phyloP scores from a whole-genome alignment of 2,329 filamentous ascomycete species.

The Purpureocillium takamizusanense region DNA sequence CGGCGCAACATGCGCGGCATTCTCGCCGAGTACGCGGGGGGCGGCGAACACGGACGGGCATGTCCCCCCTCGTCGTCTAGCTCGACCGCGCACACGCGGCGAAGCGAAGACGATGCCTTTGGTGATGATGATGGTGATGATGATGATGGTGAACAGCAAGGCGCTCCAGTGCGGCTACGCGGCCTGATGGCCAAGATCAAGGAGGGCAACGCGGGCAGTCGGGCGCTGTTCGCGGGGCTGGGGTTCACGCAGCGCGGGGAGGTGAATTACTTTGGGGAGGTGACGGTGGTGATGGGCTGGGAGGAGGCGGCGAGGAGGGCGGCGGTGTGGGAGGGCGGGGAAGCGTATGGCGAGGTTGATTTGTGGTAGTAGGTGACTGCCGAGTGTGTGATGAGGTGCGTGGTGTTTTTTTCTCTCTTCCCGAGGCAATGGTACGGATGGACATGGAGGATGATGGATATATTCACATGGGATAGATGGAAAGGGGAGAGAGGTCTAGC shows the following conservation, averaged over 20 bases:
- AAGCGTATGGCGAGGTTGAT: constrained; percentile 12
- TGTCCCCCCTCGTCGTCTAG: too few species aligned
- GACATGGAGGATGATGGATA: too few species aligned
- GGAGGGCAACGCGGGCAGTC: constrained; percentile 42
- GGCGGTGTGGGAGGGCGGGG: constrained; percentile 14
- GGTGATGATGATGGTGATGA: too few species aligned
- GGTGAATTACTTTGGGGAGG: constrained; percentile 52
- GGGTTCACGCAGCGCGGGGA: constrained; percentile 42
- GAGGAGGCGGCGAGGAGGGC: constrained; percentile 11
- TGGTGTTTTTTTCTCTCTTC: too few species aligned
- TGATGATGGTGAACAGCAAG: too few species aligned
- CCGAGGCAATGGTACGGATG: too few species aligned
- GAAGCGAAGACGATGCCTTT: too few species aligned
- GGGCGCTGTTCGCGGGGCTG: constrained; percentile 39
- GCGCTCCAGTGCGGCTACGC: constrained; percentile 7
- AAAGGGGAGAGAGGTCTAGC: too few species aligned
- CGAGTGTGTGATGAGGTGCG: background rate
- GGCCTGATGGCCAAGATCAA: constrained; percentile 50
- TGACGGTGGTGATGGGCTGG: constrained; percentile 38
- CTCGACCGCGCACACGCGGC: too few species aligned
- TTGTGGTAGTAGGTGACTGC: constrained; percentile 10
- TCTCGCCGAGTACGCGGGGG: constrained; percentile 31
- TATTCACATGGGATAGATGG: too few species aligned
- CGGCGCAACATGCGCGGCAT: constrained; percentile 41
- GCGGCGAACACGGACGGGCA: too few species aligned